Conservation (phyloP, 1,284 basidiomycete genomes). For the Apiotrichum montevideense region DNA sequence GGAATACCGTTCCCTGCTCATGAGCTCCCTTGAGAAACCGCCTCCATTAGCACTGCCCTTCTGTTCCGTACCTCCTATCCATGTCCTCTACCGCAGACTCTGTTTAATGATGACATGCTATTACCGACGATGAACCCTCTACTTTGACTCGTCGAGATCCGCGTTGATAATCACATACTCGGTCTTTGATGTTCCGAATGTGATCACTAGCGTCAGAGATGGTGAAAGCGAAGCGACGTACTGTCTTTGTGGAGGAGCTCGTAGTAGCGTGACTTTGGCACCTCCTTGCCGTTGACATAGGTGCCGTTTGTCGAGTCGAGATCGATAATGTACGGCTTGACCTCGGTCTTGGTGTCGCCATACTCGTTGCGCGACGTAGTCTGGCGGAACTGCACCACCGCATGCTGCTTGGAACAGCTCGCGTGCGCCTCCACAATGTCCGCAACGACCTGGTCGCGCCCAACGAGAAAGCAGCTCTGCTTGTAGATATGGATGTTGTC, state of each 20-base stretch:
- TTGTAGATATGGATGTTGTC: slow-evolving; percentile 83
- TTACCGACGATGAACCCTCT: not conserved
- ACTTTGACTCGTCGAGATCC: slow-evolving; percentile 53
- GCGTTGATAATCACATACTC: slow-evolving; percentile 83
- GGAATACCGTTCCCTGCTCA: no score
- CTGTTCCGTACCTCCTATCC: no score
- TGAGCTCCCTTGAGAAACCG: no score
- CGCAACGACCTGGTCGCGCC: slow-evolving; percentile 73
- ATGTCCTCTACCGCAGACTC: no score
- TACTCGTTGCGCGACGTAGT: slow-evolving; percentile 82
- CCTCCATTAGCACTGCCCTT: no score
- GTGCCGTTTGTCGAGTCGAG: slow-evolving; percentile 96
- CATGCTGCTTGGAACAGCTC: slow-evolving; percentile 97
- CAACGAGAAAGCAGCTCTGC: slow-evolving; percentile 91
- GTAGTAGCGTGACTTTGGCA: slow-evolving; percentile 83
- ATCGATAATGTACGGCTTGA: slow-evolving; percentile 96
- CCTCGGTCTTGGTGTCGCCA: slow-evolving; percentile 64
- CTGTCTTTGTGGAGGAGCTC: slow-evolving; percentile 83
- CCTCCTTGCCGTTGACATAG: slow-evolving; percentile 75
- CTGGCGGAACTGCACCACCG: slow-evolving; percentile 88
- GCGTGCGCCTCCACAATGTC: slow-evolving; percentile 92
- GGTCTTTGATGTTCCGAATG: slow-evolving; percentile 77
- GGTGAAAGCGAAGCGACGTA: slow-evolving; percentile 45
- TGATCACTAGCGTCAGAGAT: slow-evolving; percentile 60
- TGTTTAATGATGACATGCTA: no score